Evolutionary conservation across 371 early-diverging fungal species (phyloP).

Genomic region (Rhizopus stolonifer): DNA sequence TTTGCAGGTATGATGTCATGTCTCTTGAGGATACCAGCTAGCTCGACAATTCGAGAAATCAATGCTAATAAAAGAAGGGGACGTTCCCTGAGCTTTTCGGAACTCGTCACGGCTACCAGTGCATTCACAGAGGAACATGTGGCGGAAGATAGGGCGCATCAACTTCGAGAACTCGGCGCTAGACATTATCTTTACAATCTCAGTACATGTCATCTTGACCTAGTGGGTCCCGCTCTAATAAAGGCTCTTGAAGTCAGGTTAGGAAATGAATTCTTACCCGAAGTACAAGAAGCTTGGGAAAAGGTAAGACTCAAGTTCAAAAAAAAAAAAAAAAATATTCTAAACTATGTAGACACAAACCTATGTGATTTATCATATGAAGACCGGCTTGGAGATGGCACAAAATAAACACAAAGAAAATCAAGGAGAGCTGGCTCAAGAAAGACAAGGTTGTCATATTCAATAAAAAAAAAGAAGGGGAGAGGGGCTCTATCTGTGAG

Average conservation of each 20-base stretch:
- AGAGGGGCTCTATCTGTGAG: too few relatives aligned
- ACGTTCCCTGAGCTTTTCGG: not conserved
- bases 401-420: slow-evolving; percentile 13
- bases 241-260: slow-evolving; percentile 12
- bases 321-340: too few relatives aligned
- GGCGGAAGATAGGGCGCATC: not conserved
- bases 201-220: slow-evolving; percentile 5
- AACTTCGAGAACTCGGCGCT: slow-evolving; percentile 18
- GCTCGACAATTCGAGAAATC: slow-evolving; percentile 10
- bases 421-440: slow-evolving; percentile 1
- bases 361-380: slow-evolving; percentile 19
- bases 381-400: slow-evolving; percentile 14
- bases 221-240: slow-evolving; percentile 10
- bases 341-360: slow-evolving; percentile 17
- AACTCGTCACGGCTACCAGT: not conserved
- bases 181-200: slow-evolving; percentile 21
- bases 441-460: not conserved
- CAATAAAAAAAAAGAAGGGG: not conserved
- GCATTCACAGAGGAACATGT: not conserved
- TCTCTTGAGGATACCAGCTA: slow-evolving; percentile 19
- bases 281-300: slow-evolving; percentile 22
- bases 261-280: slow-evolving; percentile 20
- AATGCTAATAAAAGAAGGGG: slow-evolving; percentile 15
- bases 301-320: slow-evolving; percentile 2
- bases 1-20: slow-evolving; percentile 33